Base-by-base conservation (phyloP, 208 protist species). In the Leptomonas pyrrhocoris region DNA sequence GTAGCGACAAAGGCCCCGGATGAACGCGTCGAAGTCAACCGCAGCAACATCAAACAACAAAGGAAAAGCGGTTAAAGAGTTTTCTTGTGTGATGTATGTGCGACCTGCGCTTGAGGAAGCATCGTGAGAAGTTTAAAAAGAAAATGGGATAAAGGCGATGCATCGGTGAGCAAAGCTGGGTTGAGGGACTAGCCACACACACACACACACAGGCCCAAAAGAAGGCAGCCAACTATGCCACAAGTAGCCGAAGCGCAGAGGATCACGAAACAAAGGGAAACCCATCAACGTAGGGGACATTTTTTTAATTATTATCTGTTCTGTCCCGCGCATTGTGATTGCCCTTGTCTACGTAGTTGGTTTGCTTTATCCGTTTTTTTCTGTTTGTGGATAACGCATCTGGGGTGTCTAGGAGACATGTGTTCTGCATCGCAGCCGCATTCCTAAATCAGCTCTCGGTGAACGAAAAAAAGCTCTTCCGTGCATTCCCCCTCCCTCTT, bases 181-280 rank as follows among this genome's bases (percentile, higher is more conserved):
- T 59, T 59, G 34, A 59, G 19, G 34, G 54, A 59, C 54, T 59
- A 59, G 54, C 54, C 54, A 59, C 54, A 59, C 54, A 59, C 31
- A 16, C 34, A 28, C 8, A 28, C 54, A 59, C 54, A 59, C 54
- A 59, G 54, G 31, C 34, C 54, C 8, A 28, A 43, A 6, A 19
- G 23, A 43, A 7, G 0, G 18, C 19, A 25, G 34, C 23, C 1
- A n/a, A 34, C 48, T 53, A 11, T 28, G 48, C 23, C 23, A 3
- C 5, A 7, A 56, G 19, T 11, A 56, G 1, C 13, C 3, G 18
- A 21, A 56, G 28, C 9, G 23, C 1, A 36, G 23, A 9, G 36
- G 11, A 30, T 19, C 2, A 9, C 2, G 27, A 56, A 15, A 34
- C 8, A 56, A 56, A 31, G 30, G 34, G 34, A 9, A 38, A 38